These are phyloP conservation scores for Saccharomycopsis fibuligera DNA, from an alignment of 805 yeast species.

Conservation along the genomic window DNA sequence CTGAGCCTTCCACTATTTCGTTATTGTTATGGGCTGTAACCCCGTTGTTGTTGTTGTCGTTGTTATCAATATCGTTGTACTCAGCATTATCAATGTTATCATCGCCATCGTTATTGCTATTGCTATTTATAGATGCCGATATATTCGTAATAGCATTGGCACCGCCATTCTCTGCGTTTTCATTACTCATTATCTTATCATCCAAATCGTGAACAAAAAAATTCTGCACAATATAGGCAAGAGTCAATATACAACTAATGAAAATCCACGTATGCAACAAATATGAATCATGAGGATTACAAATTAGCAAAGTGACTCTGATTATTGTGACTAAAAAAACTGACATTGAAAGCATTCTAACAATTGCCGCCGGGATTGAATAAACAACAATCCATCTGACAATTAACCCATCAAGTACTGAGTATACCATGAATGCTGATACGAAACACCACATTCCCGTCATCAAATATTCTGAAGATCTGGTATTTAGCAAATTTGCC, in stretches of 20 bases:
- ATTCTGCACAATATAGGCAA: conserved; percentile 76
- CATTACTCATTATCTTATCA: conserved; percentile 31
- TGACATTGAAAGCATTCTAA: conserved; percentile 80
- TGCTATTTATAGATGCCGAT: not conserved
- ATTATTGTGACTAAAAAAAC: conserved; percentile 65
- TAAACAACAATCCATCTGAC: conserved; percentile 92
- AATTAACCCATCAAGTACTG: conserved; percentile 83
- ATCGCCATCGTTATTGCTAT: conserved; percentile 22
- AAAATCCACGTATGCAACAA: conserved; percentile 87
- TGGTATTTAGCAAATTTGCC: conserved; percentile 44
- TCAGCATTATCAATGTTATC: conserved; percentile 25
- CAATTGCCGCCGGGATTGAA: conserved; percentile 79
- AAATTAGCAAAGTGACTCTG: conserved; percentile 56
- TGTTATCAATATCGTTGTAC: conserved; percentile 7
- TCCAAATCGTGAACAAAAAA: conserved; percentile 77
- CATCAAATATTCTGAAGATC: conserved; percentile 71
- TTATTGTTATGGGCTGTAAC: no score
- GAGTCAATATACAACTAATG: conserved; percentile 78
- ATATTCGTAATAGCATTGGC: no score
- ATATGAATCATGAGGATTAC: conserved; percentile 66
- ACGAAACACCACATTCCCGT: conserved; percentile 93
- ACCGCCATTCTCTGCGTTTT: conserved; percentile 26
- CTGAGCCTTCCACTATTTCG: conserved; percentile 10
- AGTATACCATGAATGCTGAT: conserved; percentile 75
- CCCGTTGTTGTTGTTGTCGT: conserved; percentile 12